A percentile compares a stretch with the other conserved stretches of the same genome.
Conservation (phyloP, 2,329 filamentous ascomycete species). For the Xylariaceae sp. region DNA sequence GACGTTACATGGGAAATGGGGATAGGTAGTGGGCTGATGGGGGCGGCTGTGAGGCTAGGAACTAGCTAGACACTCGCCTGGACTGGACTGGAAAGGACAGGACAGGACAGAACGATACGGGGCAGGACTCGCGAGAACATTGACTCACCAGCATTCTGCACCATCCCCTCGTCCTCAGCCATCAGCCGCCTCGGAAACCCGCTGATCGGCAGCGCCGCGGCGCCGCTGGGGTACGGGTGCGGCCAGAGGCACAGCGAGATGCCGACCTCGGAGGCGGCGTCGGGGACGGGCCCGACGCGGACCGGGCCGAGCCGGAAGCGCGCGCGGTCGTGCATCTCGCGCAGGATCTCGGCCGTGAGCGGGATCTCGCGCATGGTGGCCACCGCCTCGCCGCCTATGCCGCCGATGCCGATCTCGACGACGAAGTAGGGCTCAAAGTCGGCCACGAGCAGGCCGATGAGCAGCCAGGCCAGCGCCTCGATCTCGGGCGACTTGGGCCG, state of each 20-base stretch:
- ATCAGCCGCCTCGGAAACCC: slow-evolving; percentile 24
- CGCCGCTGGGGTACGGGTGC: slow-evolving; percentile 16
- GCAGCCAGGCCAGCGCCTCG: slow-evolving; percentile 23
- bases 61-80: no score
- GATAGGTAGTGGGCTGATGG: no score
- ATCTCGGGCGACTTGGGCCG: slow-evolving; percentile 19
- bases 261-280: slow-evolving; percentile 17
- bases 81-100: no score
- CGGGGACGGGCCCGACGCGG: slow-evolving; percentile 14
- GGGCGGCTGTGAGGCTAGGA: no score
- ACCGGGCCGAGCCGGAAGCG: slow-evolving; percentile 21
- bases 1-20: no score
- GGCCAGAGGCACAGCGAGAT: slow-evolving; percentile 22
- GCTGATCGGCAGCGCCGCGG: slow-evolving; percentile 21
- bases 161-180: slow-evolving; percentile 18
- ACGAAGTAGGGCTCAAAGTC: slow-evolving; percentile 26
- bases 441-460: slow-evolving; percentile 22
- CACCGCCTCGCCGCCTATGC: slow-evolving; percentile 4
- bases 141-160: slow-evolving; percentile 15
- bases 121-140: no score
- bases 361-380: slow-evolving; percentile 18
- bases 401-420: slow-evolving; percentile 17
- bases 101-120: no score
- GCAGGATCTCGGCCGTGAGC: slow-evolving; percentile 18
- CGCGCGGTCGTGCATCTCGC: slow-evolving; percentile 25